phyloP scores from a whole-genome alignment of 2,329 filamentous ascomycete genomes.

The Emmonsiellopsis sp. region DNA sequence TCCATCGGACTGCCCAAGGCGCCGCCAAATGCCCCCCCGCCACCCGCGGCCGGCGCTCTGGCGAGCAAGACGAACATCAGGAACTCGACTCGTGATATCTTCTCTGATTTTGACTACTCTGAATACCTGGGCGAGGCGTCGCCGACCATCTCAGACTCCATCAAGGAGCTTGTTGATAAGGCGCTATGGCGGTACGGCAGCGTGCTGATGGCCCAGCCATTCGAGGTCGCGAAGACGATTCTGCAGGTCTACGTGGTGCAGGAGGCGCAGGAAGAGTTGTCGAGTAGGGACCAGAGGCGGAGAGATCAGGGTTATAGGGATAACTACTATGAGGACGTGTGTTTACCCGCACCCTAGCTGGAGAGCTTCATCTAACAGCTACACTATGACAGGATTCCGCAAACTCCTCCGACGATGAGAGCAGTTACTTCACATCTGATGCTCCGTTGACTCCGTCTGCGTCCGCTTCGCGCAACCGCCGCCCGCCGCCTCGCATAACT shows the following conservation, averaged over 20 bases:
- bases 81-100: slow-evolving; percentile 67
- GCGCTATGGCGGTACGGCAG: slow-evolving; percentile 87
- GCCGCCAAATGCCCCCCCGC: slow-evolving; percentile 20
- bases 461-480: slow-evolving; percentile 31
- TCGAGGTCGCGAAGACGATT: slow-evolving; percentile 92
- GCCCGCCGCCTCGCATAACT: slow-evolving; percentile 31
- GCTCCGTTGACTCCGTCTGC: slow-evolving; percentile 34
- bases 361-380: slow-evolving; percentile 6
- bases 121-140: slow-evolving; percentile 72
- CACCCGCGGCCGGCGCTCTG: slow-evolving; percentile 33
- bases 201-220: slow-evolving; percentile 83
- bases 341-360: slow-evolving; percentile 7
- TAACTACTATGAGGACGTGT: slow-evolving; percentile 22
- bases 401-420: slow-evolving; percentile 60
- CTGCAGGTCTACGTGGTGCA: slow-evolving; percentile 61
- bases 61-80: slow-evolving; percentile 36
- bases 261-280: slow-evolving; percentile 24
- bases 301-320: slow-evolving; percentile 18
- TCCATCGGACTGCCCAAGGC: slow-evolving; percentile 51
- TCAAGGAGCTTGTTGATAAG: slow-evolving; percentile 70
- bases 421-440: slow-evolving; percentile 71
- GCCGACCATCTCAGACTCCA: slow-evolving; percentile 63
- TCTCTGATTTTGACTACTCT: slow-evolving; percentile 85
- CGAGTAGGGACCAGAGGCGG: slow-evolving; percentile 20
- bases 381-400: slow-evolving; percentile 18